A percentile compares a stretch with the other conserved stretches of the same genome.
phyloP scores from a whole-genome alignment of 2,329 filamentous ascomycete species.

The Gaeumannomyces sp. region DNA sequence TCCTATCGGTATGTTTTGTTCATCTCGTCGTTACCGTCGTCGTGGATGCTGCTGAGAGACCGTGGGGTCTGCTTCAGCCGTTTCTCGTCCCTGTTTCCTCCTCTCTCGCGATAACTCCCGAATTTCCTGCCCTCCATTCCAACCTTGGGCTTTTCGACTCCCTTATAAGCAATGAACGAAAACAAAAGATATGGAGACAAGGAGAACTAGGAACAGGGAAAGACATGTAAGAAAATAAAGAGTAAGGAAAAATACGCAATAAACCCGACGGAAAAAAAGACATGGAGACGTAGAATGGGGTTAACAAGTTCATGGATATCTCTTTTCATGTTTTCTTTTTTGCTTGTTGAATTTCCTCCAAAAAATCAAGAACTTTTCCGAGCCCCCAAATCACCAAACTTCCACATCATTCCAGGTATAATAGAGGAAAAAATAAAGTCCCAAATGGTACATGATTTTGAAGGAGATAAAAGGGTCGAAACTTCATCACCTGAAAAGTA shows the following conservation, averaged over 20 bases:
- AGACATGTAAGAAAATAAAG: too few species aligned
- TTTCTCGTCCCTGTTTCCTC: neutral
- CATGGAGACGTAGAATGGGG: neutral
- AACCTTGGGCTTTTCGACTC: neutral
- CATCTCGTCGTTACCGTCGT: neutral
- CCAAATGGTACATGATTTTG: neutral
- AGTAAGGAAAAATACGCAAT: neutral
- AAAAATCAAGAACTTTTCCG: slow-evolving; percentile 9
- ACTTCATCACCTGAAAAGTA: neutral
- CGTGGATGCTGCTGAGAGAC: neutral
- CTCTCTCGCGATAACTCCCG: too few species aligned
- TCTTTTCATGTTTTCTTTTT: slow-evolving; percentile 1
- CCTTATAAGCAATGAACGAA: neutral
- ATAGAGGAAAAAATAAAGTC: neutral
- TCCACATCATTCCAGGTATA: neutral
- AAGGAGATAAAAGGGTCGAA: neutral
- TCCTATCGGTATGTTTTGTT: neutral
- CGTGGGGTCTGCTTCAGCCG: neutral
- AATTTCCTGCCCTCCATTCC: neutral
- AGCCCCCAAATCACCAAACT: neutral
- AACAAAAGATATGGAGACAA: neutral
- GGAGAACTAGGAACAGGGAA: neutral
- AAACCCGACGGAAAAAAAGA: neutral
- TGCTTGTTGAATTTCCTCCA: slow-evolving; percentile 3
- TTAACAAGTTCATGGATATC: neutral